Evolutionary conservation across 176 grass and related monocot genomes (phyloP), one percentile per base, ranked within the genome.

Genomic region (Elymus sibiricus): DNA sequence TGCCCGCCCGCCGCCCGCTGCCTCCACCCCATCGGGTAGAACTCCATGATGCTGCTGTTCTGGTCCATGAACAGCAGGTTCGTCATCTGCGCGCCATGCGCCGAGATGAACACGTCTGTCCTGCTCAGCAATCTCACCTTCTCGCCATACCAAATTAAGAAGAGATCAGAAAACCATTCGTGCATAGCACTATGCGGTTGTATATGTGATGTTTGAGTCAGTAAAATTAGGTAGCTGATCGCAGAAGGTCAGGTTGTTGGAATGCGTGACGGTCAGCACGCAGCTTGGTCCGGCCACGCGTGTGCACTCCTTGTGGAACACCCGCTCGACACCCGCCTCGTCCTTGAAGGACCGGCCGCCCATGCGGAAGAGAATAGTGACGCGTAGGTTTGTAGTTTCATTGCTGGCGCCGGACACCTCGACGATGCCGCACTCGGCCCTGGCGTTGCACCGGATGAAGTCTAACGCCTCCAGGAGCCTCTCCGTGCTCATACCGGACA

Each of bases 51-150:
- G 87, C 88, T 94, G 78, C 86, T 92, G 71, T 81, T 89, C 81
- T 77, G 69, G 9, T 94, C 92, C 95, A 94, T 97, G 66, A 97
- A 94, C 46, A 91, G 11, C 70, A 94, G 19, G 81, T 94, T 97
- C 2, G 90, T 86, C 88, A 97, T 80, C 90, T 92, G 95, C 21
- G 90, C 95, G 12, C 95, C 92, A 9, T 97, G 95, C 5, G 92
- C 35, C 2, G 92, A 89, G 26, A 89, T 76, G 35, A 94, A 62
- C 79, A 97, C 86, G 63, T 97, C 90, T 19, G 92, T 94, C 69
- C 80, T 76, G 24, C 90, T 91, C 84, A 97, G 25, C 37, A 97
- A 4, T 77, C 39, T 77, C 56, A 94, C 95, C 95, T 94, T 51
- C 2, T 19, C 49, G 2, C 49, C 49, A 17, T 53, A 7, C 49